A percentile compares a stretch with the other conserved stretches of the same genome.
Evolutionary conservation across 176 grass and related monocot species (phyloP).

Genomic region (Oryza longistaminata): DNA sequence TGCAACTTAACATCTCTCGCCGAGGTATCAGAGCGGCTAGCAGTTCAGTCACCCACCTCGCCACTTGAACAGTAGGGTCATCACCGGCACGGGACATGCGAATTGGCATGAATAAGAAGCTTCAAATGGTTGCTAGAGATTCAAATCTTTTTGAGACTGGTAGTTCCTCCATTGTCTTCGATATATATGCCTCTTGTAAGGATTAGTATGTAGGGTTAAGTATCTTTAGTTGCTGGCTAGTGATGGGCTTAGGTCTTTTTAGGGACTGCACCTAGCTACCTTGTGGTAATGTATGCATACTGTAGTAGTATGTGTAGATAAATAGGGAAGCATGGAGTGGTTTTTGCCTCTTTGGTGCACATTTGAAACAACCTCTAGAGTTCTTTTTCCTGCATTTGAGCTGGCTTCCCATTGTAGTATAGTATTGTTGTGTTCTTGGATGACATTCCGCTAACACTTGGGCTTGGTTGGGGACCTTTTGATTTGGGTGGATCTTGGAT

Average conservation of each 20-base stretch:
- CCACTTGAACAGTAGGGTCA: slow-evolving; percentile 38
- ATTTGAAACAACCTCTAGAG: slow-evolving; percentile 25
- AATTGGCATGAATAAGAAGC: slow-evolving; percentile 46
- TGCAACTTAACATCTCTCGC: slow-evolving; percentile 76
- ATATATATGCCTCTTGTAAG: slow-evolving; percentile 33
- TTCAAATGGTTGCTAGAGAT: slow-evolving; percentile 35
- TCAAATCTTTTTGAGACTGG: slow-evolving; percentile 45
- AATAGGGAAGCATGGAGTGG: slow-evolving; percentile 37
- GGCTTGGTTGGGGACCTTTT: slow-evolving; percentile 1
- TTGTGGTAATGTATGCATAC: slow-evolving; percentile 42
- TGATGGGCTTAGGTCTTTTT: slow-evolving; percentile 38
- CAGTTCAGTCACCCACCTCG: slow-evolving; percentile 46
- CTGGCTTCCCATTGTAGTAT: slow-evolving; percentile 1
- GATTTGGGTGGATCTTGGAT: slow-evolving; percentile 24
- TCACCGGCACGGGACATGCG: neutral
- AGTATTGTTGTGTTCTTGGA: slow-evolving; percentile 34
- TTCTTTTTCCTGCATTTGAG: slow-evolving; percentile 29
- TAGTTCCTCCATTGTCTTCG: slow-evolving; percentile 26
- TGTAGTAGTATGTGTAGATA: slow-evolving; percentile 45
- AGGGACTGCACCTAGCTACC: slow-evolving; percentile 41
- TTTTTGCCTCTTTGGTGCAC: slow-evolving; percentile 49
- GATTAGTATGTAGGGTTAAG: slow-evolving; percentile 48
- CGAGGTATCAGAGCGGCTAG: slow-evolving; percentile 57
- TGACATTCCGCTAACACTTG: slow-evolving; percentile 28
- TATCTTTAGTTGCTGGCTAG: slow-evolving; percentile 37